Conservation (phyloP, 768 basidiomycete species). For the Tulasnella sp. region DNA sequence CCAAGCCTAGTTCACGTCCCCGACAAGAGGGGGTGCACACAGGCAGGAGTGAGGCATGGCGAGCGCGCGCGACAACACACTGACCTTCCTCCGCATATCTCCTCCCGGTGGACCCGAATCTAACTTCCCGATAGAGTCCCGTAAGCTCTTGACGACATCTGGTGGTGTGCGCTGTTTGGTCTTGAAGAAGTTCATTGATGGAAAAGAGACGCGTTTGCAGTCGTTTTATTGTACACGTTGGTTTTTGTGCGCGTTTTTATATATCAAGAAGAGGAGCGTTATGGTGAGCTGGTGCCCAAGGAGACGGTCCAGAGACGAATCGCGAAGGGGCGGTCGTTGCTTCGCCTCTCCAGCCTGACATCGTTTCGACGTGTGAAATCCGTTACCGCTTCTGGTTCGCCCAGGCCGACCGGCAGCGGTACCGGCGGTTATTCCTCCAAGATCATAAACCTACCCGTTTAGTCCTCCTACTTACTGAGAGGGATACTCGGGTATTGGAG, state of each 20-base stretch:
- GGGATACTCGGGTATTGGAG: too few species aligned
- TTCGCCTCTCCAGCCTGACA: neutral
- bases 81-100: constrained; percentile 74
- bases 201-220: neutral
- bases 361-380: neutral
- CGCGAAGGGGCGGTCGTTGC: neutral
- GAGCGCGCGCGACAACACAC: constrained; percentile 24
- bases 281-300: neutral
- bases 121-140: constrained; percentile 70
- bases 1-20: too few species aligned
- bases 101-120: constrained; percentile 65
- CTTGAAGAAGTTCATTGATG: constrained; percentile 92
- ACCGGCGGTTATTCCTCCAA: too few species aligned
- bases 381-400: too few species aligned
- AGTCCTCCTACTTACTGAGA: too few species aligned
- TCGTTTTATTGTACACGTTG: neutral
- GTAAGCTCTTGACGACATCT: constrained; percentile 73
- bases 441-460: too few species aligned
- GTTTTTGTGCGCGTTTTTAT: neutral
- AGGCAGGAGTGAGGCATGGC: too few species aligned
- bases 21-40: too few species aligned
- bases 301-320: neutral
- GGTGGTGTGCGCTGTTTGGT: constrained; percentile 80
- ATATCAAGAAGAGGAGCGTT: neutral
- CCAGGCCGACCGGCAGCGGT: too few species aligned